Percentiles rank a stretch among this genome's conserved stretches.
These are phyloP conservation scores for Infundibulicybe gibba DNA, from an alignment of 768 basidiomycete genomes.

Conservation along the genomic window DNA sequence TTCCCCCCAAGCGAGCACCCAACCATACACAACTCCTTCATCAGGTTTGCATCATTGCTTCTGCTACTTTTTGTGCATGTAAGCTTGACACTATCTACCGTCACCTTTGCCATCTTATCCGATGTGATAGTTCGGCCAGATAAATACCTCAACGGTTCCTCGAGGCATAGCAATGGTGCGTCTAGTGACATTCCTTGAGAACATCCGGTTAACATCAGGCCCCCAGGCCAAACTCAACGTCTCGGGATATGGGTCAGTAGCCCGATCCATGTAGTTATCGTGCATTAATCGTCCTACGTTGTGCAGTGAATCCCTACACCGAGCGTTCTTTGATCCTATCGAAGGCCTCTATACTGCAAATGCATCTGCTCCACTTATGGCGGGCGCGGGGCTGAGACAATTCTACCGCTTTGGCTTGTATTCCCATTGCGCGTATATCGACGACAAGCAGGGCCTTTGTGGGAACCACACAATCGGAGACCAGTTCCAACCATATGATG, in stretches of 20 bases:
- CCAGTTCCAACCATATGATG: constrained; percentile 62
- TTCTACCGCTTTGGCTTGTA: constrained; percentile 80
- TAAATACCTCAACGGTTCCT: constrained; percentile 71
- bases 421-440: constrained; percentile 72
- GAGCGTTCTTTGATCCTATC: constrained; percentile 54
- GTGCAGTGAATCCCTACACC: constrained; percentile 45
- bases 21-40: constrained; percentile 12
- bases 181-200: constrained; percentile 2
- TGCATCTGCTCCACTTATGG: constrained; percentile 55
- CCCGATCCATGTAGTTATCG: constrained; percentile 3
- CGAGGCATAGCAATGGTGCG: constrained; percentile 71
- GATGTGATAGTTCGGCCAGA: constrained; percentile 68
- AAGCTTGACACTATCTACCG: constrained; percentile 21
- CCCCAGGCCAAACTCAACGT: constrained; percentile 64
- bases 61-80: constrained; percentile 84
- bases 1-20: constrained; percentile 13
- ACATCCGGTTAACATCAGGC: not conserved
- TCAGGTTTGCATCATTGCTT: constrained; percentile 45
- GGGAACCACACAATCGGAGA: constrained; percentile 56
- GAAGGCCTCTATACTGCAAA: constrained; percentile 65
- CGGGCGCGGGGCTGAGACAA: constrained; percentile 58
- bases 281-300: not conserved
- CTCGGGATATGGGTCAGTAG: constrained; percentile 63
- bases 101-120: constrained; percentile 13
- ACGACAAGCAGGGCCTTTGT: constrained; percentile 57